Evolutionary conservation across 306 rosid genomes (phyloP).

Genomic region (Cajanus cajan): DNA sequence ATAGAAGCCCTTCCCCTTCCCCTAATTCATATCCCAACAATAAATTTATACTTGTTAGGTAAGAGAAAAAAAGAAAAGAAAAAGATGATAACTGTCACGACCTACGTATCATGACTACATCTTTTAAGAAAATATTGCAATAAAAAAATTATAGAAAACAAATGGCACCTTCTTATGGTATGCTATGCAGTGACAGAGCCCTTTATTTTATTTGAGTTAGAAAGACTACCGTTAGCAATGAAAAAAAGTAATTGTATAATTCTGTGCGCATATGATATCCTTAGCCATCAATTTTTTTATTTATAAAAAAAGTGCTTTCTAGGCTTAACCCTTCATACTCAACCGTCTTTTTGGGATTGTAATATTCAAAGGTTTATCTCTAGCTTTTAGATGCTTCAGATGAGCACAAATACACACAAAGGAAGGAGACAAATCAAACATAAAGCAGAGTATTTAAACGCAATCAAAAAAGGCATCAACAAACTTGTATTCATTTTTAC

Average conservation of each 20-base stretch:
- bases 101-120: background rate
- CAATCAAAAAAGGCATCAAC: background rate
- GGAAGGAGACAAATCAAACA: constrained; percentile 2
- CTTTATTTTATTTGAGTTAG: background rate
- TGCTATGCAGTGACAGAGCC: background rate
- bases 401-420: background rate
- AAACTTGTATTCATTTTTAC: background rate
- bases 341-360: background rate
- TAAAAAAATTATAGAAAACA: background rate
- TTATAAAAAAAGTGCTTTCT: background rate
- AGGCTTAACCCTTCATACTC: background rate
- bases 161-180: constrained; percentile 1
- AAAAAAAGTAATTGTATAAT: background rate
- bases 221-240: background rate
- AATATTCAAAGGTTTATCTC: background rate
- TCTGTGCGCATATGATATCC: background rate
- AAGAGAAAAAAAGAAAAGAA: background rate
- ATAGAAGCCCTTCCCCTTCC: background rate
- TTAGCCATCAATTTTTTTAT: background rate
- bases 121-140: background rate
- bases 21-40: background rate
- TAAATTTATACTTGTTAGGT: background rate
- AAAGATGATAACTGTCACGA: background rate
- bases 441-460: background rate
- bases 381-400: constrained; percentile 8